phyloP scores from a whole-genome alignment of 108 stramenopile genomes.

The Mediolabrus comicus region DNA sequence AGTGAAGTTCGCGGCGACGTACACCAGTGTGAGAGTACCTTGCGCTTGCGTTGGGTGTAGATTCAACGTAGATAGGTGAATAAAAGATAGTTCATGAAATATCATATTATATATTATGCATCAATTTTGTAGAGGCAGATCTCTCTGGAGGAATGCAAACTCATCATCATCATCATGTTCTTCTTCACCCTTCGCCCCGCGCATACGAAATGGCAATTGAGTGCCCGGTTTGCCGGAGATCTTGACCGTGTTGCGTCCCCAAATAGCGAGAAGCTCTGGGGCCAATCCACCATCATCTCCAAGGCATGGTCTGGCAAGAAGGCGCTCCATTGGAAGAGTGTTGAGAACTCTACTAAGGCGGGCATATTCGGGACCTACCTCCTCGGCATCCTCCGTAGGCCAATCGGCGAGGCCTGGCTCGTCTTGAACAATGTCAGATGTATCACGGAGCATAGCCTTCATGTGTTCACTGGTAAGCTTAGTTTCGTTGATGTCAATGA shows the following conservation, averaged over 20 bases:
- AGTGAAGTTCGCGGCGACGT: too few relatives aligned
- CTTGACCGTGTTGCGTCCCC: constrained; percentile 60
- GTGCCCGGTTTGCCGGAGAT: constrained; percentile 56
- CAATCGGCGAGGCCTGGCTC: constrained; percentile 58
- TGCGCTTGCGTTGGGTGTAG: too few relatives aligned
- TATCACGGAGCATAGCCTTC: constrained; percentile 71
- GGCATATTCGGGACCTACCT: constrained; percentile 14
- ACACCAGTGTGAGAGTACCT: too few relatives aligned
- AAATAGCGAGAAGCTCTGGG: constrained; percentile 62
- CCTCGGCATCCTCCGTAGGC: constrained; percentile 44
- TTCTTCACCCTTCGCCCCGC: constrained; percentile 42
- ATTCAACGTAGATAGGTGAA: too few relatives aligned
- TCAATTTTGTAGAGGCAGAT: too few relatives aligned
- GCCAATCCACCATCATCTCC: constrained; percentile 72
- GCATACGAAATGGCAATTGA: constrained; percentile 57
- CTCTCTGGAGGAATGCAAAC: too few relatives aligned
- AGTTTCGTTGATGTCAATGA: constrained; percentile 82
- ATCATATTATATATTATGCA: too few relatives aligned
- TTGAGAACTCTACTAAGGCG: constrained; percentile 19
- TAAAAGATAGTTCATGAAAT: too few relatives aligned
- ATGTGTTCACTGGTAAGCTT: constrained; percentile 78
- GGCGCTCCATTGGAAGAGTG: constrained; percentile 42
- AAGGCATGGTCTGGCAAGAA: constrained; percentile 73
- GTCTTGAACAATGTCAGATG: constrained; percentile 63
- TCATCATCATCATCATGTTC: constrained; percentile 42